Base-by-base conservation (phyloP, 805 yeast species). In the Blastobotrys terrestris region DNA sequence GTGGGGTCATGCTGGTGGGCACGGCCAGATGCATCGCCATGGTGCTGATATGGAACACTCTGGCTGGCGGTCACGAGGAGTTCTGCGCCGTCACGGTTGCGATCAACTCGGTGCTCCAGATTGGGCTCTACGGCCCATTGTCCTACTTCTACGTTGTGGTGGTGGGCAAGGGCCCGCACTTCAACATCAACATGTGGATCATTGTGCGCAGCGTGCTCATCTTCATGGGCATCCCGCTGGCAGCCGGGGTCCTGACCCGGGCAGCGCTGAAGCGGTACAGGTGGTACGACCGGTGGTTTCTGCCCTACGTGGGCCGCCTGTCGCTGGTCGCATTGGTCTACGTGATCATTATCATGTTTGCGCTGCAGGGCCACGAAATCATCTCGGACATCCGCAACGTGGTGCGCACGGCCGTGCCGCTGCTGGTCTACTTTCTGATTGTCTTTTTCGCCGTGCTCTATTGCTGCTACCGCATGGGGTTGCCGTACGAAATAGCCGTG, bases 21-120 rank as follows among this genome's bases (percentile, higher is more conserved):
- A 53, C 77, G 39, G 84, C 83, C 3, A 65, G 84, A 53, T 80
- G 85, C 60, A 79, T 80, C 56, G 85, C 84, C 19, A 80, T 80
- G 84, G 85, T 79, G 1, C 64, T 80, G 49, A 62, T 80, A 22
- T 80, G 84, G 85, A 80, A 76, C 59, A 73, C 76, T 31, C 67
- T 80, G 15, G 79, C 83, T 1, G 72, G 66, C 5, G 84, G 84
- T 3, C 81, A 79, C 59, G 64, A 66, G 46, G 71, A 70, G 42
- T 62, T 77, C 44, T 80, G 85, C 63, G 81, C 79, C 2, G 58
- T 77, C 5, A 58, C 80, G n/a, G 83, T 80, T 2, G 65, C 77
- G 4, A 61, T 77, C 44, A 80, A 80, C 63, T 74, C 80, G 49
- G 40, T 78, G 18, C 59, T 80, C 39, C 85, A 80, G 60, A 68